phyloP scores from a whole-genome alignment of 2,329 filamentous ascomycete species.

The Orbilia javanica region DNA sequence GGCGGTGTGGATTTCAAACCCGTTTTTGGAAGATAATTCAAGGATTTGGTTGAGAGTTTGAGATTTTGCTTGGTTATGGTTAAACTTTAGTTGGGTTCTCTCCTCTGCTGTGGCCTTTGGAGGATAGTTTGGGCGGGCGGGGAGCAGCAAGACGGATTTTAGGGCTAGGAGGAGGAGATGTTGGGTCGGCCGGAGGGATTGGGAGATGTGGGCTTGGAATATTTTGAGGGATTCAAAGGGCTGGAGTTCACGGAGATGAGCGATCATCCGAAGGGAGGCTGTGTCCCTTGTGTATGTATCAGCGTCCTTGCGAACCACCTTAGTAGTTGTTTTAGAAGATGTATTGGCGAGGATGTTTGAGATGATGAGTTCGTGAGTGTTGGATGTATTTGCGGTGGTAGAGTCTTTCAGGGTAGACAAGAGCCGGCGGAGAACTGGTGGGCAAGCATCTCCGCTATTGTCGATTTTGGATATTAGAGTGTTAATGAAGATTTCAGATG shows the following conservation, averaged over 20 bases:
- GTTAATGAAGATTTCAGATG: constrained; percentile 59
- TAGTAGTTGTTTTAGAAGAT: constrained; percentile 23
- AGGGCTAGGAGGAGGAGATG: constrained; percentile 41
- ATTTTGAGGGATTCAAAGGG: constrained; percentile 43
- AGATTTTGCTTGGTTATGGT: constrained; percentile 26
- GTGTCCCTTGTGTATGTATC: constrained; percentile 21
- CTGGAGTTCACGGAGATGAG: constrained; percentile 43
- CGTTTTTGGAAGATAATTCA: constrained; percentile 32
- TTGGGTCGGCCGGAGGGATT: constrained; percentile 44
- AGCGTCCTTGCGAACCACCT: constrained; percentile 34
- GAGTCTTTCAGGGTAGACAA: constrained; percentile 45
- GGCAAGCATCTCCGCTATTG: constrained; percentile 35
- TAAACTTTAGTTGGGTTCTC: constrained; percentile 13
- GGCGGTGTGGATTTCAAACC: constrained; percentile 31
- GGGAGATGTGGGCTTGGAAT: constrained; percentile 31
- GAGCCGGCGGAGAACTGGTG: constrained; percentile 54
- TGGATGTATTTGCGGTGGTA: constrained; percentile 43
- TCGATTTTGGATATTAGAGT: constrained; percentile 60
- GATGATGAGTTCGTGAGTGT: constrained; percentile 51
- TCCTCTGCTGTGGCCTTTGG: background rate
- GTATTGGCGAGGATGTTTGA: constrained; percentile 56
- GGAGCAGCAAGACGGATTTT: constrained; percentile 42
- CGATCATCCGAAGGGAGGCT: constrained; percentile 43
- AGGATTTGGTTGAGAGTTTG: constrained; percentile 45
- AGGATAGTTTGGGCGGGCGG: constrained; percentile 6